A percentile compares a stretch with the other conserved stretches of the same genome.
Evolutionary conservation across 2,329 filamentous ascomycete genomes (phyloP).

Genomic region (Alternaria longipes): DNA sequence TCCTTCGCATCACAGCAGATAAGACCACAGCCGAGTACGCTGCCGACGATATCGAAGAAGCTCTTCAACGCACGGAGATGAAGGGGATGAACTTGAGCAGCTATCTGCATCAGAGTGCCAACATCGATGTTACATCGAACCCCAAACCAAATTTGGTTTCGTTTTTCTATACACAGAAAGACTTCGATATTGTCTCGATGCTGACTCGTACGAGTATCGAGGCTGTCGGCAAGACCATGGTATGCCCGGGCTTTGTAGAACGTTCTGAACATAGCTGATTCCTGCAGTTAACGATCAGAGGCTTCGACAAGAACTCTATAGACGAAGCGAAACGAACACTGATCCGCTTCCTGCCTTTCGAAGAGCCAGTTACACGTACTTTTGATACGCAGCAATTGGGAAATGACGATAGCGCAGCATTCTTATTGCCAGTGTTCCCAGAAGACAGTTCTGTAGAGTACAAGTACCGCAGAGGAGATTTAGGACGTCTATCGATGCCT

Average conservation of each 20-base stretch:
- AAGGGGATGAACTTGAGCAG: conserved; percentile 31
- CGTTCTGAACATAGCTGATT: conserved; percentile 8
- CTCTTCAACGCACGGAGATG: conserved; percentile 28
- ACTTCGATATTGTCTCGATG: conserved; percentile 29
- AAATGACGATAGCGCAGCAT: conserved; percentile 17
- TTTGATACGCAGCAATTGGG: conserved; percentile 33
- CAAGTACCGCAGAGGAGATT: conserved; percentile 23
- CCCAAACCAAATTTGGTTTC: conserved; percentile 13
- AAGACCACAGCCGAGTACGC: conserved; percentile 49
- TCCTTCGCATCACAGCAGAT: conserved; percentile 50
- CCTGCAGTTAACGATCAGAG: conserved; percentile 41
- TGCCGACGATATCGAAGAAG: conserved; percentile 44
- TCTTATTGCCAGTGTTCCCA: conserved; percentile 29
- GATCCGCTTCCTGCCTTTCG: conserved; percentile 38
- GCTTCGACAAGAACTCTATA: conserved; percentile 29
- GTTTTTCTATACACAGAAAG: conserved; percentile 23
- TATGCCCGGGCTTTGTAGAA: conserved; percentile 16
- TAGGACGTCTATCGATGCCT: conserved; percentile 43
- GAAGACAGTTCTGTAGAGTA: conserved; percentile 35
- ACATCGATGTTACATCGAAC: conserved; percentile 9
- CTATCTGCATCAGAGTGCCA: conserved; percentile 31
- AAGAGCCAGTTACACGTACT: conserved; percentile 18
- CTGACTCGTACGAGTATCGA: conserved; percentile 40
- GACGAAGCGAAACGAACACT: conserved; percentile 43
- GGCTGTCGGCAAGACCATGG: conserved; percentile 21